These are phyloP conservation scores for Fraxinus xanthoxyloides DNA, from an alignment of 305 asterid genomes.

Conservation along the genomic window DNA sequence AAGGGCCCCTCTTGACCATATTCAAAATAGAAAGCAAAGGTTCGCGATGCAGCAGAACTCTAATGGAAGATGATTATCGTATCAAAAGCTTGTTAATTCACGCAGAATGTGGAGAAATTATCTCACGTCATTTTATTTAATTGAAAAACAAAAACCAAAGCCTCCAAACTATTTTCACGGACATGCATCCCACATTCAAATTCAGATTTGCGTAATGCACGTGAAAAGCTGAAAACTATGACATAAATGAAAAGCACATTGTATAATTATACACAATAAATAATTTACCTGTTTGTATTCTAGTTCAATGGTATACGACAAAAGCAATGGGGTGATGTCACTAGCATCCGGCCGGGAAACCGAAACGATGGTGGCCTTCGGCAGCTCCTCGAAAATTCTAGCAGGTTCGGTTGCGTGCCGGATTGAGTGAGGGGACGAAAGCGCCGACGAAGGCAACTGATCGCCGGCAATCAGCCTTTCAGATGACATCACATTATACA, in stretches of 20 bases:
- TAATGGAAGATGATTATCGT: background rate
- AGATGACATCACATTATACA: slow-evolving; percentile 49
- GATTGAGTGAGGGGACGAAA: slow-evolving; percentile 52
- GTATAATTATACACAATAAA: background rate
- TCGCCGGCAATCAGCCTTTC: slow-evolving; percentile 58
- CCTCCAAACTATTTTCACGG: slow-evolving; percentile 8
- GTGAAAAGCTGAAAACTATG: background rate
- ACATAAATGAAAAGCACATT: slow-evolving; percentile 21
- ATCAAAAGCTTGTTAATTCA: background rate
- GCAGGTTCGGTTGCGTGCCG: slow-evolving; percentile 37
- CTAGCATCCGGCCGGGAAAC: slow-evolving; percentile 80
- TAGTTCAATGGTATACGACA: slow-evolving; percentile 75
- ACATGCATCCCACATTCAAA: slow-evolving; percentile 13
- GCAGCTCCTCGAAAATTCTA: slow-evolving; percentile 78
- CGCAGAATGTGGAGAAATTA: background rate
- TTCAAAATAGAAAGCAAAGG: background rate
- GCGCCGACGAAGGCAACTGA: slow-evolving; percentile 26
- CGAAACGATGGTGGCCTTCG: slow-evolving; percentile 60
- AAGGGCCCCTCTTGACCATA: background rate
- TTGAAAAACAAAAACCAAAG: background rate
- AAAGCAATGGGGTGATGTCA: slow-evolving; percentile 82
- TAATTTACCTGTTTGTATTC: slow-evolving; percentile 70
- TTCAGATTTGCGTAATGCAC: slow-evolving; percentile 11
- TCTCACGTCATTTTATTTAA: background rate
- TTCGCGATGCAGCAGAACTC: background rate